Percentiles rank a stretch among this genome's conserved stretches.
phyloP scores from a whole-genome alignment of 129 eudicot genomes.

The Centella asiatica region DNA sequence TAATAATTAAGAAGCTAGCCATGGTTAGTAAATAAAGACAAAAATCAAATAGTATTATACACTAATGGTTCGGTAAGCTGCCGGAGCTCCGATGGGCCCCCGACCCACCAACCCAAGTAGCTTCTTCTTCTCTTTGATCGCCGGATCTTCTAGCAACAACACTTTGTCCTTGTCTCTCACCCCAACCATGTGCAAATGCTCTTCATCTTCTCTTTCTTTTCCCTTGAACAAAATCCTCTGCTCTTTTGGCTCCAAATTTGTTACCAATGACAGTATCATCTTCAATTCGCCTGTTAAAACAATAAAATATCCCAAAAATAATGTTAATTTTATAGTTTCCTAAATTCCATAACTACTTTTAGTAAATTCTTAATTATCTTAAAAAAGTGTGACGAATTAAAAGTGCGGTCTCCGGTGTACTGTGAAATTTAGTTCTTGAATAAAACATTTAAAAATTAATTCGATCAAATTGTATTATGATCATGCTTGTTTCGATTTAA shows the following conservation, averaged over 20 bases:
- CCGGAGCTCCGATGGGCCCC: slow-evolving; percentile 26
- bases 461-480: too few species aligned
- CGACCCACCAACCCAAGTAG: slow-evolving; percentile 31
- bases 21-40: slow-evolving; percentile 14
- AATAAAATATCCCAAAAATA: not conserved
- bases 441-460: too few species aligned
- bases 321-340: too few species aligned
- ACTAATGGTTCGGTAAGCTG: slow-evolving; percentile 40
- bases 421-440: too few species aligned
- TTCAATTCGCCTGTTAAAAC: slow-evolving; percentile 55
- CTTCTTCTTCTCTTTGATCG: slow-evolving; percentile 52
- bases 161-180: slow-evolving; percentile 80
- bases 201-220: slow-evolving; percentile 71
- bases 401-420: too few species aligned
- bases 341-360: too few species aligned
- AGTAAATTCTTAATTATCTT: too few species aligned
- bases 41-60: slow-evolving; percentile 22
- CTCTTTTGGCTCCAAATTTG: slow-evolving; percentile 62
- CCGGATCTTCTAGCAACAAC: slow-evolving; percentile 71
- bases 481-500: too few species aligned
- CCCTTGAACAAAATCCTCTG: slow-evolving; percentile 78
- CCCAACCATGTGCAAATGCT: slow-evolving; percentile 84
- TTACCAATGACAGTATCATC: slow-evolving; percentile 50
- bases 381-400: too few species aligned
- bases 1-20: slow-evolving; percentile 5